phyloP scores from a whole-genome alignment of 2,329 filamentous ascomycete genomes.

The Hymenoscyphus infarciens region DNA sequence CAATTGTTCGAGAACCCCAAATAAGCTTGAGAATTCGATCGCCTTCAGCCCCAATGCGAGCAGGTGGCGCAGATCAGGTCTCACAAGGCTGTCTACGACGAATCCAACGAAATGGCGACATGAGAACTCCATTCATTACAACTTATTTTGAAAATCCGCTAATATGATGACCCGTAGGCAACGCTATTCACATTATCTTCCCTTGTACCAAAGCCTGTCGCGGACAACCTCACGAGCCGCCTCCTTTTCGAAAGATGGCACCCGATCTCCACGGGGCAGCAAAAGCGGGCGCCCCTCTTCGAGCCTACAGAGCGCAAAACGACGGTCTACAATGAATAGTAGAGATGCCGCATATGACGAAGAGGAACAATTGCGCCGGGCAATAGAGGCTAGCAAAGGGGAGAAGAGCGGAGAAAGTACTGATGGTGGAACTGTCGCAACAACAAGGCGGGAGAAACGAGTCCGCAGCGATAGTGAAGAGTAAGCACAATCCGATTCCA shows the following conservation, averaged over 20 bases:
- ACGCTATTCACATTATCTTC: conserved; percentile 64
- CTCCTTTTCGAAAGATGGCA: conserved; percentile 62
- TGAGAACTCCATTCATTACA: conserved; percentile 15
- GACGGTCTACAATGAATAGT: conserved; percentile 96
- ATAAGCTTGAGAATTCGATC: conserved; percentile 20
- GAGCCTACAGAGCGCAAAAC: conserved; percentile 52
- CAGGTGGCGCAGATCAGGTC: conserved; percentile 35
- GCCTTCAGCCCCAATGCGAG: conserved; percentile 31
- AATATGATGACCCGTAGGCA: conserved; percentile 47
- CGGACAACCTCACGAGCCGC: conserved; percentile 57
- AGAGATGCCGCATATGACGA: conserved; percentile 93
- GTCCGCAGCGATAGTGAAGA: conserved; percentile 90
- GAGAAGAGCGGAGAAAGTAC: conserved; percentile 45
- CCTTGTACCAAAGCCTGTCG: conserved; percentile 52
- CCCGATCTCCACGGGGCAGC: conserved; percentile 50
- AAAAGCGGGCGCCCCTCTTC: conserved; percentile 53
- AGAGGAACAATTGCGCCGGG: conserved; percentile 80
- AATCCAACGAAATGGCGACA: conserved; percentile 14
- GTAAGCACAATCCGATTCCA: conserved; percentile 51
- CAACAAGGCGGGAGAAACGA: conserved; percentile 69
- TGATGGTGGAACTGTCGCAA: conserved; percentile 42
- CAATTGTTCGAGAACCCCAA: conserved; percentile 22
- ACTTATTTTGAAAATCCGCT: conserved; percentile 32
- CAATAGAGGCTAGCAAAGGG: conserved; percentile 92
- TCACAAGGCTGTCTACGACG: conserved; percentile 34